phyloP scores from a whole-genome alignment of 176 grass and related monocot genomes.

The Chrysopogon serrulatus region DNA sequence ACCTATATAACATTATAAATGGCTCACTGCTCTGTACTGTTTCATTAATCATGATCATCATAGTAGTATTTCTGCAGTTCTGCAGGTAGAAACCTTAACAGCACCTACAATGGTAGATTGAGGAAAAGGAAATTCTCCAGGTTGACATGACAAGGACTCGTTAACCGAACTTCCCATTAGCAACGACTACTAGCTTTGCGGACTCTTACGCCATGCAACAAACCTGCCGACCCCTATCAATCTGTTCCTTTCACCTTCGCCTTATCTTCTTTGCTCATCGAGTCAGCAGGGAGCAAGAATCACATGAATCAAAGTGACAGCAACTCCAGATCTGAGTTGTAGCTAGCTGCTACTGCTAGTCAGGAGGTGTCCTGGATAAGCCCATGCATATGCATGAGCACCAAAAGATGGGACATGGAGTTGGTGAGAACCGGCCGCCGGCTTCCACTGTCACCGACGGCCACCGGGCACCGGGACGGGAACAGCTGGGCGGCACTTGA shows the following conservation, averaged over 20 bases:
- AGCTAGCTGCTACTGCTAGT: no score
- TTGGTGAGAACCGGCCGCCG: background rate
- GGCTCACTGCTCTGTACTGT: background rate
- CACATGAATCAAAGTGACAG: constrained; percentile 26
- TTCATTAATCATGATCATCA: background rate
- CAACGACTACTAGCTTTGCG: constrained; percentile 25
- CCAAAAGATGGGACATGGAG: background rate
- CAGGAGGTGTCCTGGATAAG: constrained; percentile 4
- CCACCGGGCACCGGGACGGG: background rate
- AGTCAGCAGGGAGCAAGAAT: background rate
- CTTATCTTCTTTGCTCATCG: background rate
- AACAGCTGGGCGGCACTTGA: constrained; percentile 17
- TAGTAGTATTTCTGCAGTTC: background rate
- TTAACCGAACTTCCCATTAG: constrained; percentile 26
- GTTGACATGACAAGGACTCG: constrained; percentile 5
- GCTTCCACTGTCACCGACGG: background rate
- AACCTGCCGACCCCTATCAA: background rate
- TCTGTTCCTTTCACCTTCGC: background rate
- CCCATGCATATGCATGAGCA: constrained; percentile 12
- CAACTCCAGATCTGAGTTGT: background rate
- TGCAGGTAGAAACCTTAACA: background rate
- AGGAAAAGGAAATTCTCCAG: background rate
- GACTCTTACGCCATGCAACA: constrained; percentile 43
- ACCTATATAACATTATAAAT: background rate
- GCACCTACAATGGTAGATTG: background rate